Evolutionary conservation across 164 flowering plant species (phyloP).

Genomic region (Liquidambar formosana): DNA sequence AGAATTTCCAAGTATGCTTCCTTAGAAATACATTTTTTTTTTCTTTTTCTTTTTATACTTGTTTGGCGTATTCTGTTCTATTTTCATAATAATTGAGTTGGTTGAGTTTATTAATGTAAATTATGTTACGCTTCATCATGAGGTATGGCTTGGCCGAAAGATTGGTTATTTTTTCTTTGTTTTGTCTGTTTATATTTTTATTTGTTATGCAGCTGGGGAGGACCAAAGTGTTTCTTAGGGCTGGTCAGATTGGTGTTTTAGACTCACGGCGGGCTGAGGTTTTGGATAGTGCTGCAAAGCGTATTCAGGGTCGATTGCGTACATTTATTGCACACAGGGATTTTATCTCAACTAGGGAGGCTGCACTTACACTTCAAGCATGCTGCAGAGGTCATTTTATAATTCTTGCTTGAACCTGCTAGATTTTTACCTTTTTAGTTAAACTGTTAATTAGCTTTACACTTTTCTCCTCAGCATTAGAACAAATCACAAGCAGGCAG

Average conservation of each 20-base stretch:
- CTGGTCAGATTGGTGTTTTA: slow-evolving; percentile 90
- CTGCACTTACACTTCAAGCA: slow-evolving; percentile 73
- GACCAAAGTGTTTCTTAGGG: slow-evolving; percentile 86
- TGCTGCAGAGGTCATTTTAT: slow-evolving; percentile 66
- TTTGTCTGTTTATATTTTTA: neutral
- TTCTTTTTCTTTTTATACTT: neutral
- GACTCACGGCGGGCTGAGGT: slow-evolving; percentile 86
- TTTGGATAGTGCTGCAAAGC: slow-evolving; percentile 76
- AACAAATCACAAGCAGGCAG: too few relatives aligned
- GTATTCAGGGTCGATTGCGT: slow-evolving; percentile 61
- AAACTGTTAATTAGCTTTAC: too few relatives aligned
- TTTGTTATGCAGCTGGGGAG: slow-evolving; percentile 64
- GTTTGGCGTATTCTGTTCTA: neutral
- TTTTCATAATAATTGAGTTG: neutral
- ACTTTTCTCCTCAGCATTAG: too few relatives aligned
- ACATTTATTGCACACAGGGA: slow-evolving; percentile 63
- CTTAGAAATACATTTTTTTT: neutral
- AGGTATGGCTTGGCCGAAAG: neutral
- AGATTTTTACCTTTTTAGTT: neutral
- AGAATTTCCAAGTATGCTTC: slow-evolving; percentile 75
- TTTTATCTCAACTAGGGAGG: slow-evolving; percentile 45
- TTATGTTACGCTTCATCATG: neutral
- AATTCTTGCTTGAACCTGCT: neutral
- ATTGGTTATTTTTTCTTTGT: slow-evolving; percentile 1
- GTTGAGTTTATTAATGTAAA: neutral